Conservation (phyloP, 345 rosid genomes). For the Hirschfeldia incana region DNA sequence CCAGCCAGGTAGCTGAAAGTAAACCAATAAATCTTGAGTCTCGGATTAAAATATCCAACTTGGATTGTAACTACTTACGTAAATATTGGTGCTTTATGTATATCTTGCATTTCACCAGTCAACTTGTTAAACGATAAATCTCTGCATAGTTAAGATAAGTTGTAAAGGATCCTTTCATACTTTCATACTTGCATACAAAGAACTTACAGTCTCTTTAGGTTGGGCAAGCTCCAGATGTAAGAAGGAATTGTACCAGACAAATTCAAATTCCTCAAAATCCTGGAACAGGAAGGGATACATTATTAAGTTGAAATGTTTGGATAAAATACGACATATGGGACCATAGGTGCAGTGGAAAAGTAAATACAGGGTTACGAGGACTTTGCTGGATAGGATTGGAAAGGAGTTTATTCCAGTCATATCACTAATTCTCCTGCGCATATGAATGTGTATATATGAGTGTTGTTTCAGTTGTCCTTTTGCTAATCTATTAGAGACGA, state of each 20-base stretch:
- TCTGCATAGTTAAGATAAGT: neutral
- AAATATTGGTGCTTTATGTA: neutral
- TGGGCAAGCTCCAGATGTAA: constrained; percentile 14
- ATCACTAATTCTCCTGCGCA: constrained; percentile 52
- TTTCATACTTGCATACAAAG: neutral
- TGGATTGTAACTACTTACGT: constrained; percentile 19
- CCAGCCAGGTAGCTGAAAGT: constrained; percentile 24
- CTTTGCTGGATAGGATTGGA: constrained; percentile 44
- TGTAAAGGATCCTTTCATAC: neutral
- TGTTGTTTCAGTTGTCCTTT: neutral
- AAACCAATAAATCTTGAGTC: neutral
- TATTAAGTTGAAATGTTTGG: neutral
- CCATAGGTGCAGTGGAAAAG: neutral
- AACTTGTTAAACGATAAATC: constrained; percentile 35
- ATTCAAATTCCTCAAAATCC: constrained; percentile 29
- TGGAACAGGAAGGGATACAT: neutral
- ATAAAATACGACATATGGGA: neutral
- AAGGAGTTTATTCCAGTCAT: constrained; percentile 37
- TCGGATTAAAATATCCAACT: neutral
- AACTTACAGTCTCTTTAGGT: neutral
- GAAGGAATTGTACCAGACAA: constrained; percentile 26
- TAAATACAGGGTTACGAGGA: constrained; percentile 4
- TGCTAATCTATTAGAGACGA: neutral
- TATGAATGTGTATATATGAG: neutral
- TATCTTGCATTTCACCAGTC: constrained; percentile 14